Evolutionary conservation across 2,329 filamentous ascomycete species (phyloP).

Genomic region (Monosporascus sp.): DNA sequence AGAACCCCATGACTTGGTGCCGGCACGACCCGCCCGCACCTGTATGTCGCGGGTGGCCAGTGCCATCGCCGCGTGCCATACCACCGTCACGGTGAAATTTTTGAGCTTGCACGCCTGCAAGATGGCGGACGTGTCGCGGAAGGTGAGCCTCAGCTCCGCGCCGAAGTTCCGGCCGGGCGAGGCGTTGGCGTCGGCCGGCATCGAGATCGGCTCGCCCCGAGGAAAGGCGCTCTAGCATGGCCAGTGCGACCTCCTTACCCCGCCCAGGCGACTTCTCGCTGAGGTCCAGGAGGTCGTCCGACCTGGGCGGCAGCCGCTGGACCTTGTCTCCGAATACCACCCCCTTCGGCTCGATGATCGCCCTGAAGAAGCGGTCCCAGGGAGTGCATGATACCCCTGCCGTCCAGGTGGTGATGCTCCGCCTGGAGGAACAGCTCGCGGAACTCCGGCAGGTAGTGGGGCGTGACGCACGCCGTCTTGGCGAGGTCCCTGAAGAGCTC

Average conservation of each 20-base stretch:
- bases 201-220: background rate
- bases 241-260: background rate
- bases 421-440: background rate
- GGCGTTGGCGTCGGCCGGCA: background rate
- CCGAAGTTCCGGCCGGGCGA: background rate
- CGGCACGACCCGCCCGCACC: background rate
- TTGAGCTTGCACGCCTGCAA: background rate
- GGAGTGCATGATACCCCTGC: background rate
- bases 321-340: background rate
- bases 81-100: background rate
- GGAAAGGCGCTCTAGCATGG: background rate
- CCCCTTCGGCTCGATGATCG: background rate
- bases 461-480: background rate
- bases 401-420: background rate
- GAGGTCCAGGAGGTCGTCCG: background rate
- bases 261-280: background rate
- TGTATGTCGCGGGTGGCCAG: background rate
- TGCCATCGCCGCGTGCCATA: background rate
- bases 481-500: constrained; percentile 1
- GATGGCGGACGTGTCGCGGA: background rate
- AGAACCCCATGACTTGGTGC: background rate
- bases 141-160: background rate
- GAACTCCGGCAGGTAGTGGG: background rate
- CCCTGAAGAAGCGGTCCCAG: background rate
- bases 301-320: background rate